Evolutionary conservation across 805 yeast species (phyloP).

Genomic region (Suhomyces vadensis): DNA sequence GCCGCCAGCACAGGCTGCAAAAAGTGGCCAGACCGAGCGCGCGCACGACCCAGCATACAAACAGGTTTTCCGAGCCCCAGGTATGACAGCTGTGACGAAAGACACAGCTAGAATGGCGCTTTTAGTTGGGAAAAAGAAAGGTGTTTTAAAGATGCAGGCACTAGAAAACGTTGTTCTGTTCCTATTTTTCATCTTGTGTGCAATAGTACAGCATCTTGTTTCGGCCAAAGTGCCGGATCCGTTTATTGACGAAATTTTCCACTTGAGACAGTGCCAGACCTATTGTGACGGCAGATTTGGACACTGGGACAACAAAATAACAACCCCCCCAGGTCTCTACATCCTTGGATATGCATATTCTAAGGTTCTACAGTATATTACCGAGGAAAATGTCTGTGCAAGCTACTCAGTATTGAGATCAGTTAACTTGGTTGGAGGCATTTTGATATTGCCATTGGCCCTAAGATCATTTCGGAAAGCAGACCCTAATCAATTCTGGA

Average conservation of each 20-base stretch:
- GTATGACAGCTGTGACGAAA: neutral
- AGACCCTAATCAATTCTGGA: conserved; percentile 22
- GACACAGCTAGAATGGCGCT: conserved; percentile 1
- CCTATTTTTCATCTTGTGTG: conserved; percentile 13
- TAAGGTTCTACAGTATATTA: conserved; percentile 37
- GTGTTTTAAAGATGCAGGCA: neutral
- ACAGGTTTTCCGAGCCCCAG: neutral
- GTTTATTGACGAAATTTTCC: conserved; percentile 80
- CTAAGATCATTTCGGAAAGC: conserved; percentile 26
- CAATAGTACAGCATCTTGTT: conserved; percentile 12
- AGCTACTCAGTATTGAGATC: conserved; percentile 29
- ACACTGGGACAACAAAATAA: conserved; percentile 86
- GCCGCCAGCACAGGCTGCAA: neutral
- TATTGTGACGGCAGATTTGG: conserved; percentile 62
- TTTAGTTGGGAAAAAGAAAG: neutral
- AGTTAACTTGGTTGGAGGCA: conserved; percentile 69
- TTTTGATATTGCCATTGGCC: conserved; percentile 50
- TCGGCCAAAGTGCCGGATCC: conserved; percentile 25
- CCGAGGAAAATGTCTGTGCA: conserved; percentile 19
- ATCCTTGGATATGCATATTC: conserved; percentile 42
- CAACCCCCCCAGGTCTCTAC: conserved; percentile 96
- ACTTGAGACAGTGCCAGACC: conserved; percentile 71
- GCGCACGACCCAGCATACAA: conserved; percentile 1
- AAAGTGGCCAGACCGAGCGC: too few species aligned
- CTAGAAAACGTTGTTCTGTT: neutral